Base-by-base conservation (phyloP, 108 stramenopile genomes). In the Fragilaria crotonensis region DNA sequence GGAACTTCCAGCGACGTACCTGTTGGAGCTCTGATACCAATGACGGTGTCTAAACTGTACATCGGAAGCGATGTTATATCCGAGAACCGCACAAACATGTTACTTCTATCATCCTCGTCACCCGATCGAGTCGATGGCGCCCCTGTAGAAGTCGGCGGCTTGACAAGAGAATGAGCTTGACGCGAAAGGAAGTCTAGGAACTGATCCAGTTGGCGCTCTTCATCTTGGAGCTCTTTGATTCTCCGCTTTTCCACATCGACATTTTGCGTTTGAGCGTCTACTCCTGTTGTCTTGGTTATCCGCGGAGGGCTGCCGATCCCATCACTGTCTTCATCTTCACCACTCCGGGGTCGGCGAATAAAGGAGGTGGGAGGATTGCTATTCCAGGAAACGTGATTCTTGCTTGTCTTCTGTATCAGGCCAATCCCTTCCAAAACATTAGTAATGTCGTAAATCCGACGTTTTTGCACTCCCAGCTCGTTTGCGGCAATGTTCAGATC, bases 351-450 rank as follows among this genome's bases (percentile, higher is more conserved):
- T 11, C 14, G 14, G 36, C 7, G 36, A 14, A 41, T 14, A 41
- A 41, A 41, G 11, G 36, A 41, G 11, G 7, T 41, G 7, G 36
- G 36, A 41, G 36, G 36, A 41, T 41, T 33, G 19, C n/a, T 21
- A 27, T 81, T 81, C 93, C 94, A 95, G 19, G 83, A 77, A 48
- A 96, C 89, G 58, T 90, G 79, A 73, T 95, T 95, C 81, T 93
- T 96, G 26, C 84, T 76, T 31, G 75, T 71, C 75, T 94, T 94
- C 52, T 81, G 68, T 57, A 94, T 85, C 59, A 96, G 63, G 9
- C 90, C 90, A 48, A 94, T 90, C 5, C 95, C 95, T 68, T 96
- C 95, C 51, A 96, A 76, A 22, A 94, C 95, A 67, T 96, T 96
- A 52, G 93, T 94, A 57, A 96, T 96, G 63, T 96, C 95, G 57